Conservation (phyloP, 2,329 filamentous ascomycete species). For the Tolypocladium sp. region DNA sequence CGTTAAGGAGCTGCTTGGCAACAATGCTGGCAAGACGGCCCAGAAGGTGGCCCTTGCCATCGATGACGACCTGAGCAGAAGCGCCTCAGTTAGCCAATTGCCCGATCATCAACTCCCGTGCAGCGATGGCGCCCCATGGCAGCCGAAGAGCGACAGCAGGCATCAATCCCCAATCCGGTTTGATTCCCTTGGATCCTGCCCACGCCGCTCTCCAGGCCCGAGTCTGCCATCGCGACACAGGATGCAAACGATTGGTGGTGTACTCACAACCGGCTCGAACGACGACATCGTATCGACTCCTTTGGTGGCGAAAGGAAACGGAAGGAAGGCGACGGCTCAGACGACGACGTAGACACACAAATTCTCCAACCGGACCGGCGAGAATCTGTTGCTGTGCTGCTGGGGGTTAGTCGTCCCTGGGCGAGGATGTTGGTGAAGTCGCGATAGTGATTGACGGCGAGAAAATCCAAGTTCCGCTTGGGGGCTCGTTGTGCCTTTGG, state of each 20-base stretch:
- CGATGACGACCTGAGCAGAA: slow-evolving; percentile 77
- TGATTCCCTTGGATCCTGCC: slow-evolving; percentile 1
- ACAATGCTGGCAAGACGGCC: slow-evolving; percentile 97
- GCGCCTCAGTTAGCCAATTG: background rate
- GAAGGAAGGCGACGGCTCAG: slow-evolving; percentile 23
- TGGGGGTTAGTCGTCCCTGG: slow-evolving; percentile 32
- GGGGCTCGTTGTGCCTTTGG: slow-evolving; percentile 31
- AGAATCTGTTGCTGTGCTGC: slow-evolving; percentile 30
- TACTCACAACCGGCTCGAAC: slow-evolving; percentile 64
- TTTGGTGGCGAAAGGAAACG: slow-evolving; percentile 17
- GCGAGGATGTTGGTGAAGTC: slow-evolving; percentile 25
- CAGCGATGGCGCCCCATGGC: background rate
- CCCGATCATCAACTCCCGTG: background rate
- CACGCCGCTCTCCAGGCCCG: slow-evolving; percentile 1
- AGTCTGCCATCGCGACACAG: slow-evolving; percentile 2
- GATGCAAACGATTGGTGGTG: slow-evolving; percentile 4
- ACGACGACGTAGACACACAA: slow-evolving; percentile 23
- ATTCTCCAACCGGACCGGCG: slow-evolving; percentile 27
- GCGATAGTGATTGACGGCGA: slow-evolving; percentile 28
- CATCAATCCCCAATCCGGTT: background rate
- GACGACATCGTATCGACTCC: slow-evolving; percentile 51
- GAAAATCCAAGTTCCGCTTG: slow-evolving; percentile 30
- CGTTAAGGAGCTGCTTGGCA: slow-evolving; percentile 97
- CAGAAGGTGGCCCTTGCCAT: slow-evolving; percentile 99
- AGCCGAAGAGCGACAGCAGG: background rate